Evolutionary conservation across 139 green algal genomes (phyloP).

Genomic region (Chlorella sorokiniana): DNA sequence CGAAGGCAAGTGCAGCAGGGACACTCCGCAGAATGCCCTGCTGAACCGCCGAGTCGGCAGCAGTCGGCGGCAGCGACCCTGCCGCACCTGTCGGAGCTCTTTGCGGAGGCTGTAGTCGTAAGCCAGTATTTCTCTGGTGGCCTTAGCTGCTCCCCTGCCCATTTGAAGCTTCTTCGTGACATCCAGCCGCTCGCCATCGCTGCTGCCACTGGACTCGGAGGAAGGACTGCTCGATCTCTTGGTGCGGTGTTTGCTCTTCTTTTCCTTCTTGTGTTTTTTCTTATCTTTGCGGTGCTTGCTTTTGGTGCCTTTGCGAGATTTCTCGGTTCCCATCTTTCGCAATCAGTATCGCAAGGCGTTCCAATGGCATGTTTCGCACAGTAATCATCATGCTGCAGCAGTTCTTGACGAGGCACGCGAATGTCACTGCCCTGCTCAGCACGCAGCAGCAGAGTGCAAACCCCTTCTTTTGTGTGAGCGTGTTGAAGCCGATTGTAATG

Average conservation of each 20-base stretch:
- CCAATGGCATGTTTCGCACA: background rate
- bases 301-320: background rate
- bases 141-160: constrained; percentile 22
- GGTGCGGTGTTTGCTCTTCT: constrained; percentile 14
- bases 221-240: background rate
- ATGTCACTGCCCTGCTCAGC: too few species aligned
- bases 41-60: too few species aligned
- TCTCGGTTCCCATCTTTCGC: background rate
- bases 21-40: too few species aligned
- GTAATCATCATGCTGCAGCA: too few species aligned
- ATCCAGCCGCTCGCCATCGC: background rate
- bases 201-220: background rate
- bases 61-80: background rate
- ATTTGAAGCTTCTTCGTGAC: constrained; percentile 38
- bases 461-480: too few species aligned
- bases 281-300: constrained; percentile 19
- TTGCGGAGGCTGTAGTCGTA: constrained; percentile 31
- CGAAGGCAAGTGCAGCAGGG: background rate
- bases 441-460: too few species aligned
- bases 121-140: constrained; percentile 39
- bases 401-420: too few species aligned
- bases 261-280: constrained; percentile 33
- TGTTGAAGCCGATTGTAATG: too few species aligned
- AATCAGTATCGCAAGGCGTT: too few species aligned
- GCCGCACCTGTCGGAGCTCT: constrained; percentile 44